These are phyloP conservation scores for Chytriomyces hyalinus DNA, from an alignment of 192 early-diverging fungal genomes.

Conservation along the genomic window DNA sequence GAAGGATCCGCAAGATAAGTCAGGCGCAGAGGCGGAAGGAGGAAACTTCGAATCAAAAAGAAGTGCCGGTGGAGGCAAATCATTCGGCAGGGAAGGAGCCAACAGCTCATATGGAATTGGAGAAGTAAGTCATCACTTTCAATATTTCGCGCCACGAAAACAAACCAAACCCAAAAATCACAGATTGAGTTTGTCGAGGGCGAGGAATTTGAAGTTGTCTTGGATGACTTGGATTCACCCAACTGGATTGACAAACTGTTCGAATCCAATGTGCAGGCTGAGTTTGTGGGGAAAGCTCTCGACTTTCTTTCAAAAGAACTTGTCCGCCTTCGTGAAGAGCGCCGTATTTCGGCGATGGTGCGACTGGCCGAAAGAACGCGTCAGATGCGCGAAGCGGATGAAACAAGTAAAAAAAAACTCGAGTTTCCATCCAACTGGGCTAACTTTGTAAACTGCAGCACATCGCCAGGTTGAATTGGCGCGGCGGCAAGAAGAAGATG, in stretches of 20 bases:
- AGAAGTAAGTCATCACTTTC: not conserved
- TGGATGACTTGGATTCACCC: constrained; percentile 26
- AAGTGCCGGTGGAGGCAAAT: not conserved
- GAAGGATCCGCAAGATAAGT: not conserved
- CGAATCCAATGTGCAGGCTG: constrained; percentile 50
- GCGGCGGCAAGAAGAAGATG: constrained; percentile 55
- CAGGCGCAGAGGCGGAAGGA: not conserved
- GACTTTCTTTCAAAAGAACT: constrained; percentile 65
- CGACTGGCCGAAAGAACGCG: constrained; percentile 64
- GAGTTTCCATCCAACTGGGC: not conserved
- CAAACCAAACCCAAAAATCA: not conserved
- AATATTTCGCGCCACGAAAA: not conserved
- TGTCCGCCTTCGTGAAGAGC: constrained; percentile 57
- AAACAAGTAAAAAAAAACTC: not conserved
- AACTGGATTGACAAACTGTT: constrained; percentile 41
- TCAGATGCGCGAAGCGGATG: constrained; percentile 59
- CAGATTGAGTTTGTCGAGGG: constrained; percentile 25
- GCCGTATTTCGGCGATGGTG: constrained; percentile 58
- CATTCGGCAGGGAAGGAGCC: too few species aligned
- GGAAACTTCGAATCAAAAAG: not conserved
- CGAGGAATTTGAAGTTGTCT: constrained; percentile 21
- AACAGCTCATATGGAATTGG: not conserved
- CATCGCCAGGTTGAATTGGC: constrained; percentile 54
- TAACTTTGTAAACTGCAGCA: constrained; percentile 36
- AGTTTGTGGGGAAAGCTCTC: constrained; percentile 56